phyloP scores from a whole-genome alignment of 495 filamentous ascomycete species.

The Tuber melanosporum region DNA sequence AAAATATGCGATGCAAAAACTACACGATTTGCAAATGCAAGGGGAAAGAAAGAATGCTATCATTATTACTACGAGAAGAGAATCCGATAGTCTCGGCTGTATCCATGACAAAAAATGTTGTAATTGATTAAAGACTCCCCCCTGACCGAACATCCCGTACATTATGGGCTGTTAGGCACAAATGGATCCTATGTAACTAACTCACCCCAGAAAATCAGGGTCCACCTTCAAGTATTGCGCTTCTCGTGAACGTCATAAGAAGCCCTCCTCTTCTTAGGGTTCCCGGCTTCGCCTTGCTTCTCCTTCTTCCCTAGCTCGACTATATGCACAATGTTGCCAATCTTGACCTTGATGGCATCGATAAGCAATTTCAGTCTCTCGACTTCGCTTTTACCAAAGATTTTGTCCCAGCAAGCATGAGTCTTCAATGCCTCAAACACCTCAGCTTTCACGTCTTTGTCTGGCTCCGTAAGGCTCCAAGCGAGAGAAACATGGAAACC shows the following conservation, averaged over 20 bases:
- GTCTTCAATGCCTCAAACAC: slow-evolving; percentile 43
- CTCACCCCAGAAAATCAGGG: not conserved
- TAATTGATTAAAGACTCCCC: not conserved
- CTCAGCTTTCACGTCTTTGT: slow-evolving; percentile 12
- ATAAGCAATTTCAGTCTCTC: slow-evolving; percentile 45
- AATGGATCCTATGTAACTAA: not conserved
- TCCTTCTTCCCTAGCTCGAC: slow-evolving; percentile 25
- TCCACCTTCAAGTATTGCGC: not conserved
- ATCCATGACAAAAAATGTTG: not conserved
- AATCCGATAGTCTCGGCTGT: not conserved
- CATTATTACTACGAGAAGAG: not conserved
- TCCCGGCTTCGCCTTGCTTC: slow-evolving; percentile 8
- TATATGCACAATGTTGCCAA: slow-evolving; percentile 60
- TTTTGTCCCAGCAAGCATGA: slow-evolving; percentile 41
- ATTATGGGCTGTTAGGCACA: not conserved
- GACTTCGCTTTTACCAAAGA: slow-evolving; percentile 26
- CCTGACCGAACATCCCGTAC: not conserved
- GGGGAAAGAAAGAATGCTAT: not conserved
- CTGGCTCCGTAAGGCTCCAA: slow-evolving; percentile 54
- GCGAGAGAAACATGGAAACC: slow-evolving; percentile 78
- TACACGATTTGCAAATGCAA: not conserved
- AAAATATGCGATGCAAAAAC: not conserved
- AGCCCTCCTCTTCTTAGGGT: slow-evolving; percentile 23
- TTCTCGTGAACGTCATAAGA: slow-evolving; percentile 5
- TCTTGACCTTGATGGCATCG: slow-evolving; percentile 61